These are phyloP conservation scores for Trichoderma koningii DNA, from an alignment of 2,329 filamentous ascomycete genomes.

Conservation along the genomic window DNA sequence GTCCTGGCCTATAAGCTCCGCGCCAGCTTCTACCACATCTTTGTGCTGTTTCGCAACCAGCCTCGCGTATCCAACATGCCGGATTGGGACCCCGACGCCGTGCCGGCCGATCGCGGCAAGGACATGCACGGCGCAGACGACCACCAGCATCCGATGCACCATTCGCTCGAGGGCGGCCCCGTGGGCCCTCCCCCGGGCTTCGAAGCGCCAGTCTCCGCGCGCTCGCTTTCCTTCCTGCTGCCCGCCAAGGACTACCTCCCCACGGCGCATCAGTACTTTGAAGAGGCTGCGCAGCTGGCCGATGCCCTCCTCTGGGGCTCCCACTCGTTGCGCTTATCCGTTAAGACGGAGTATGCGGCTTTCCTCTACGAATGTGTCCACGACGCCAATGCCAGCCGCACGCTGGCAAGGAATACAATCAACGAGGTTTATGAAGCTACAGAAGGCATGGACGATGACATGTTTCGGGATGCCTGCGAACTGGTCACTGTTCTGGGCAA, in stretches of 20 bases:
- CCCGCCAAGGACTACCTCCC: constrained; percentile 80
- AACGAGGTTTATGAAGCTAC: constrained; percentile 87
- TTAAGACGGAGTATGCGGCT: constrained; percentile 88
- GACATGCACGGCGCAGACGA: constrained; percentile 52
- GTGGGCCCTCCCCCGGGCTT: constrained; percentile 61
- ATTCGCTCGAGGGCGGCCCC: constrained; percentile 59
- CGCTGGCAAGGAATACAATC: constrained; percentile 79
- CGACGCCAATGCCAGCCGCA: constrained; percentile 73
- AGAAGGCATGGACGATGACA: constrained; percentile 92
- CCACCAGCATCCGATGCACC: constrained; percentile 44
- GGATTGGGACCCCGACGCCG: constrained; percentile 52
- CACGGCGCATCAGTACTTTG: constrained; percentile 78
- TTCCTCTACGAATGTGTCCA: constrained; percentile 93
- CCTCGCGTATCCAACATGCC: constrained; percentile 70
- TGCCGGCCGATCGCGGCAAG: constrained; percentile 47
- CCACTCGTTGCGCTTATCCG: constrained; percentile 83
- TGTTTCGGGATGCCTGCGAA: constrained; percentile 89
- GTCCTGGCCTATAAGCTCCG: constrained; percentile 89
- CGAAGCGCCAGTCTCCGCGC: constrained; percentile 41
- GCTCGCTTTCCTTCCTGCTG: constrained; percentile 73
- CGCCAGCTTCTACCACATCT: constrained; percentile 94
- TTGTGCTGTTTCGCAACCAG: constrained; percentile 92
- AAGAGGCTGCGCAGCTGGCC: constrained; percentile 72
- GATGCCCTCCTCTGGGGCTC: constrained; percentile 79
- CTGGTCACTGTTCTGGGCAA: constrained; percentile 82